Base-by-base conservation (phyloP, 2,329 filamentous ascomycete species). In the Curvularia sp. region DNA sequence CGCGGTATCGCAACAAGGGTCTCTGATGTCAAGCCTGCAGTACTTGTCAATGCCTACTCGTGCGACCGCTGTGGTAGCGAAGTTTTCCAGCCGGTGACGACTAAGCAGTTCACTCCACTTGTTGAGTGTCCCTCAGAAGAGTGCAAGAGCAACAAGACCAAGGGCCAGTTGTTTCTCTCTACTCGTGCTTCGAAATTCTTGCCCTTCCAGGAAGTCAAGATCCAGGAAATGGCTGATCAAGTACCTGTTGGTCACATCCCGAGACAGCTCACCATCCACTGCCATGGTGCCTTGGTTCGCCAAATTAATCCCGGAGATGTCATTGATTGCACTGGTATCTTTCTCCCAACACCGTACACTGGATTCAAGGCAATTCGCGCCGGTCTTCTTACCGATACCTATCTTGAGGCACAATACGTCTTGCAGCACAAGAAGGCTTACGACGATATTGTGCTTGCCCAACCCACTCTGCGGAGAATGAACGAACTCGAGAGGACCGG, bases 161-260 rank as follows among this genome's bases (percentile, higher is more conserved):
- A 95, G 78, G 95, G 95, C 18, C 92, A 97, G 77, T 85, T 99
- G 39, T 94, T 96, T 76, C 87, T 96, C 38, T 97, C 94, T 0
- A 96, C 93, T n/a, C 87, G 95, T 69, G 95, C 94, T 0, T 97
- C 93, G 51, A 99, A 98, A 73, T 99, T 98, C 74, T 81, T 97
- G 71, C 93, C 95, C 3, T 99, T 99, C 82, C 95, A 99, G 78
- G 95, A 99, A 78, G 88, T 98, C 79, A 98, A 98, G 81, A 93
- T 99, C 56, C 95, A 99, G 79, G 95, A 99, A 76, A 92, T 98
- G 88, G 93, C 95, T n/a, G 95, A 99, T 76, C 95, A 99, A 77
- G 95, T 99, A 0, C 95, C 95, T 7, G 96, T 99, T 64, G 95
- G 95, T 50, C 95, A 99, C 75, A 99, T 99, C 69, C 95, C 95